These are phyloP conservation scores for Xerocomellus chrysenteron DNA, from an alignment of 768 basidiomycete genomes.

Conservation along the genomic window DNA sequence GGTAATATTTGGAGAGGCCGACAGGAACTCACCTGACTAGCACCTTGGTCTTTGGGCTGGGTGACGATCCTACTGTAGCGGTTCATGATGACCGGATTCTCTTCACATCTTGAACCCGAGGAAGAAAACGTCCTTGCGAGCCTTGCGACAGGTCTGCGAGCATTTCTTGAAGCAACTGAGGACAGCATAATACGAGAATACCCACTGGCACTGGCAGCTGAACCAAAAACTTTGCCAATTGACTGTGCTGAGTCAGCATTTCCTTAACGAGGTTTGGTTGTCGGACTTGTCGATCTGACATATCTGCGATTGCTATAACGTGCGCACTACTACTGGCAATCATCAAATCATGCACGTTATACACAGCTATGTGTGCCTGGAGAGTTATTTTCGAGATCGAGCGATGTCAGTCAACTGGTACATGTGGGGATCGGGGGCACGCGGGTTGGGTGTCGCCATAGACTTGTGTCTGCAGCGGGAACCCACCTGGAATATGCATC, in stretches of 20 bases:
- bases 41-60: constrained; percentile 91
- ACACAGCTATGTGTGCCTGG: neutral
- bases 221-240: neutral
- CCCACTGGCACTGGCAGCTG: too few species aligned
- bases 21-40: constrained; percentile 67
- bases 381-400: neutral
- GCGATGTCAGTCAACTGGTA: neutral
- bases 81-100: constrained; percentile 54
- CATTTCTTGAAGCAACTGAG: constrained; percentile 21
- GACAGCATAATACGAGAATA: constrained; percentile 19
- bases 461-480: neutral
- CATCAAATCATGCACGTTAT: neutral
- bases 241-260: constrained; percentile 15
- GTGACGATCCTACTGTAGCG: constrained; percentile 82
- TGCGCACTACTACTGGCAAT: too few species aligned
- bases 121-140: constrained; percentile 38
- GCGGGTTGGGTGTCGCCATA: neutral
- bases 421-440: neutral
- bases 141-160: constrained; percentile 9
- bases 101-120: constrained; percentile 38
- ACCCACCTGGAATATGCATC: neutral
- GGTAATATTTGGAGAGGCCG: neutral
- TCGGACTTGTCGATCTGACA: neutral
- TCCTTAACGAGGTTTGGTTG: neutral
- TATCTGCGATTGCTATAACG: neutral